Evolutionary conservation across 106 monocot genomes (phyloP).

Genomic region (Triglochin maritima): DNA sequence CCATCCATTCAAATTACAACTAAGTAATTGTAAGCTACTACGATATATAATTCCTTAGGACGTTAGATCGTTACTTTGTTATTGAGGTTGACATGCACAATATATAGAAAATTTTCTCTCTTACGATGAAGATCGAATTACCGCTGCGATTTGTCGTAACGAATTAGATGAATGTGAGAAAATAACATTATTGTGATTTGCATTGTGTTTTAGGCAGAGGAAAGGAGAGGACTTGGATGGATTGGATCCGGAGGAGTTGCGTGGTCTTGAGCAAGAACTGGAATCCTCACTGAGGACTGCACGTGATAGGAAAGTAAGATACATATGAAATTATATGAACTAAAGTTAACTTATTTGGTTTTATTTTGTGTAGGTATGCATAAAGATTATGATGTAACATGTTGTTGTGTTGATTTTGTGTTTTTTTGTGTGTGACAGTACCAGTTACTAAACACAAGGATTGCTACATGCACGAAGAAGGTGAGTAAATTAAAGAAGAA

Average conservation of each 20-base stretch:
- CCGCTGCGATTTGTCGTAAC: neutral
- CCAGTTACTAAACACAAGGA: neutral
- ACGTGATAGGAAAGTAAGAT: slow-evolving; percentile 47
- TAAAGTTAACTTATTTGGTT: neutral
- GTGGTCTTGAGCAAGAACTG: slow-evolving; percentile 70
- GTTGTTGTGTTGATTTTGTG: neutral
- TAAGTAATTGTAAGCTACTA: neutral
- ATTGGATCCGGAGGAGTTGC: slow-evolving; percentile 56
- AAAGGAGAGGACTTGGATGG: slow-evolving; percentile 63
- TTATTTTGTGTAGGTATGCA: neutral
- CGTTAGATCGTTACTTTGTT: too few species aligned
- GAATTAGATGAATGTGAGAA: slow-evolving; percentile 1
- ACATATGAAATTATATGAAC: too few species aligned
- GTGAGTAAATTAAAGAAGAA: neutral
- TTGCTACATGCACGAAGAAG: neutral
- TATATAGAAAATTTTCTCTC: too few species aligned
- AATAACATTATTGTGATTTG: neutral
- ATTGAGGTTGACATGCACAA: too few species aligned
- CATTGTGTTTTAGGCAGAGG: slow-evolving; percentile 39
- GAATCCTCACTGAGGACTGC: slow-evolving; percentile 46
- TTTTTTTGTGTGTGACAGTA: neutral
- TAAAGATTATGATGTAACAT: neutral
- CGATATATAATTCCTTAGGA: neutral
- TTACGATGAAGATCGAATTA: neutral
- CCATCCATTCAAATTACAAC: neutral